Conservation (phyloP, 31 red algal species). For the Odonthalia washingtoniensis region DNA sequence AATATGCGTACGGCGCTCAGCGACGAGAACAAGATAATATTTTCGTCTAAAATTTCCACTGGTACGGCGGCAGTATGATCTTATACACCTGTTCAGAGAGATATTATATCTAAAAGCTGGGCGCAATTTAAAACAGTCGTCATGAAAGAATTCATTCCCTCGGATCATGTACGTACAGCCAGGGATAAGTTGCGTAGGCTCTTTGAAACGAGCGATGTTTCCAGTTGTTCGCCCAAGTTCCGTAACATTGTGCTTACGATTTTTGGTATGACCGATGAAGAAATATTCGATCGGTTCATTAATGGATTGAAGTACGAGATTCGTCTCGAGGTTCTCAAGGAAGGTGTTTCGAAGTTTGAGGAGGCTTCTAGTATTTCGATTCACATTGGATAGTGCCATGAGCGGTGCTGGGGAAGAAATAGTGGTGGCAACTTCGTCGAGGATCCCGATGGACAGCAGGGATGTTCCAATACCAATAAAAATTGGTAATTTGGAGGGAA, state of each 20-base stretch:
- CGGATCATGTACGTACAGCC: constrained; percentile 33
- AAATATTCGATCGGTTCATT: constrained; percentile 43
- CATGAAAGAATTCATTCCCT: constrained; percentile 26
- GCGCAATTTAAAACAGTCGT: neutral
- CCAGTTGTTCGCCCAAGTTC: constrained; percentile 39
- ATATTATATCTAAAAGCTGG: no score
- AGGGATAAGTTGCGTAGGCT: constrained; percentile 16
- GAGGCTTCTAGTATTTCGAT: constrained; percentile 46
- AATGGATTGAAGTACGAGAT: constrained; percentile 25
- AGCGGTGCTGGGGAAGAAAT: no score
- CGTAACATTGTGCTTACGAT: constrained; percentile 38
- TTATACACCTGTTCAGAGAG: no score
- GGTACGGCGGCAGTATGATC: no score
- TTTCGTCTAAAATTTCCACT: no score
- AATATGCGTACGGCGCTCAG: no score
- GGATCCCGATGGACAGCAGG: no score
- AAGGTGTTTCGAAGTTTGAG: neutral
- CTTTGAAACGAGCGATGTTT: neutral
- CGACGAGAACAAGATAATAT: no score
- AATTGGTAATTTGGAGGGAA: no score
- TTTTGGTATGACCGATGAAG: constrained; percentile 35
- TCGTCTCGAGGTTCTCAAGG: constrained; percentile 44
- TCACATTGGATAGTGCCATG: constrained; percentile 25
- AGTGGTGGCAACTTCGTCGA: no score
- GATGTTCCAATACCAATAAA: no score